Evolutionary conservation across 805 yeast genomes (phyloP), one percentile per base, ranked within the genome.

Genomic region (Blastobotrys americana): DNA sequence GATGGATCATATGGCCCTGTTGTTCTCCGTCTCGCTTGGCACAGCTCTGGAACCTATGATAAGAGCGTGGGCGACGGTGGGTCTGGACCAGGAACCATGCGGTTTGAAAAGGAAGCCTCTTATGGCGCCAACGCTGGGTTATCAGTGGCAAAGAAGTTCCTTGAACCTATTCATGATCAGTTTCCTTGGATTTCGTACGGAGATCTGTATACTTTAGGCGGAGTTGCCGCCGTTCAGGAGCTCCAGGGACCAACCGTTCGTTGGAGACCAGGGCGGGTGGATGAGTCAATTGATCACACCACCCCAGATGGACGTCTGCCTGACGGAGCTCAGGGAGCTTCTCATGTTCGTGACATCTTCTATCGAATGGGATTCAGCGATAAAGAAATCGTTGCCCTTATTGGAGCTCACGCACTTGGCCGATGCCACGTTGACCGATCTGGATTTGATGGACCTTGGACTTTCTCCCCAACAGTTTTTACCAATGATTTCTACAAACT

Each of bases 401-500:
- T 82, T 45, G 88, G 88, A 39, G 89, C 89, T 1, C 94, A 85
- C 63, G 74, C 80, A 17, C 64, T 84, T 37, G 94, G 94, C 28
- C 73, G 85, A 45, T 82, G 93, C 54, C 94, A 85, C 61, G 69
- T 76, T 46, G 52, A 58, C 52, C 39, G 64, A 58, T 42, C 67
- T 55, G 93, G 90, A 1, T 85, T 69, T 67, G 87, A 81, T 50
- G 93, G 94, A 5, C 87, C 87, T 48, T 84, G 94, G 94, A 85
- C 93, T 27, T 78, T 77, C 47, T 76, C 87, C 9, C 83, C 88
- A 42, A 82, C 82, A 17, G 63, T 66, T 47, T 80, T 84, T 58
- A 74, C 84, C 43, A 84, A 84, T 61, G 85, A 80, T 49, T 84
- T 82, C 59, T 84, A 60, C 65, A 72, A 61, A 60, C 69, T 70